phyloP scores from a whole-genome alignment of 192 early-diverging fungal genomes.

The Cetraspora pellucida region DNA sequence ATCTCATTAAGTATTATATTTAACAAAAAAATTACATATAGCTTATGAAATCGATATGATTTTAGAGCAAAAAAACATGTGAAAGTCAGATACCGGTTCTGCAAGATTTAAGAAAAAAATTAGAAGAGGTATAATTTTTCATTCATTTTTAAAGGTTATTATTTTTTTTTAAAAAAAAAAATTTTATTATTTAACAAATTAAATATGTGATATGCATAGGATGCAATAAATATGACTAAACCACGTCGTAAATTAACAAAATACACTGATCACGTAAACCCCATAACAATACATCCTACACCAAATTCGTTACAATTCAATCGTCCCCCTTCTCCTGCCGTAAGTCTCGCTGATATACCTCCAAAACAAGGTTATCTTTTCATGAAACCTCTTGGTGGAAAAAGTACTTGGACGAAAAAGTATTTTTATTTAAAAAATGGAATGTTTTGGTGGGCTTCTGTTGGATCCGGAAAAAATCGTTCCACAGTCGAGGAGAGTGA shows the following conservation, averaged over 20 bases:
- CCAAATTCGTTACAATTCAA: background rate
- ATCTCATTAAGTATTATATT: slow-evolving; percentile 5
- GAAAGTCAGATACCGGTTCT: slow-evolving; percentile 37
- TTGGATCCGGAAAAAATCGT: slow-evolving; percentile 50
- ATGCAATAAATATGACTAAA: slow-evolving; percentile 15
- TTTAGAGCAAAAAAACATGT: slow-evolving; percentile 40
- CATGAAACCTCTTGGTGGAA: slow-evolving; percentile 50
- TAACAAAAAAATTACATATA: too few relatives aligned
- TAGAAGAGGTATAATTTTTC: slow-evolving; percentile 36
- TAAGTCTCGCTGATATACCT: slow-evolving; percentile 32
- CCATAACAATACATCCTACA: background rate
- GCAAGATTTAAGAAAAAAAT: slow-evolving; percentile 30
- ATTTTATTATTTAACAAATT: background rate
- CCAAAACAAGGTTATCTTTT: slow-evolving; percentile 73
- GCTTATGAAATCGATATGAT: too few relatives aligned
- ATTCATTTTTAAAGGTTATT: background rate
- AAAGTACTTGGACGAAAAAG: slow-evolving; percentile 57
- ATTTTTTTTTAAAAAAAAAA: background rate
- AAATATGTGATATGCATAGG: background rate
- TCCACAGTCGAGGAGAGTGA: slow-evolving; percentile 55
- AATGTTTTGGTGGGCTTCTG: slow-evolving; percentile 51
- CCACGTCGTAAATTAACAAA: background rate
- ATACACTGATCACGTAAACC: slow-evolving; percentile 1
- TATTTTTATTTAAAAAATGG: slow-evolving; percentile 69
- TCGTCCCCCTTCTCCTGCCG: background rate